Conservation (phyloP, 192 early-diverging fungal species). For the Entrophospora sp. region DNA sequence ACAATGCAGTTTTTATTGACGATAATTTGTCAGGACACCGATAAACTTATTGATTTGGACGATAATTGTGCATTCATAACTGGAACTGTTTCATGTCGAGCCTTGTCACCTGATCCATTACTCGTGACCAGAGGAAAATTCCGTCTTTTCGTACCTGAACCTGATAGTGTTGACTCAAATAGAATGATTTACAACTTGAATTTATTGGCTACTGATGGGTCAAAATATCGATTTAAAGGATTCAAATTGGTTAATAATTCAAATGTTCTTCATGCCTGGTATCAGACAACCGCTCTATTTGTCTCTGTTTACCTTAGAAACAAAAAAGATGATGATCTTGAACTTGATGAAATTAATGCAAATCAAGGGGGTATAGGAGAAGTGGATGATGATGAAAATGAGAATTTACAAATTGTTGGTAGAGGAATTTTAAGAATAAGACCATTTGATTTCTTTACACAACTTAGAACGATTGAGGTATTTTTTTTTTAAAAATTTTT, state of each 20-base stretch:
- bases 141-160: slow-evolving; percentile 25
- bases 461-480: slow-evolving; percentile 26
- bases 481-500: neutral
- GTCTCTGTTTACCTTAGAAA: slow-evolving; percentile 27
- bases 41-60: slow-evolving; percentile 24
- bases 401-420: slow-evolving; percentile 25
- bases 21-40: slow-evolving; percentile 23
- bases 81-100: slow-evolving; percentile 37
- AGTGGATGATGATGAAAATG: neutral
- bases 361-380: neutral
- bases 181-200: slow-evolving; percentile 31
- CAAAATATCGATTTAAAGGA: slow-evolving; percentile 32
- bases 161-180: slow-evolving; percentile 25
- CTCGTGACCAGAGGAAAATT: slow-evolving; percentile 32
- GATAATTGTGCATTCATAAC: slow-evolving; percentile 27
- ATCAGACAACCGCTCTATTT: slow-evolving; percentile 27
- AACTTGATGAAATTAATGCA: slow-evolving; percentile 13
- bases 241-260: slow-evolving; percentile 28
- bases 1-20: slow-evolving; percentile 30
- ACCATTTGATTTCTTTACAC: slow-evolving; percentile 23
- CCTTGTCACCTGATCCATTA: slow-evolving; percentile 37
- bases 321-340: slow-evolving; percentile 20
- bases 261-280: slow-evolving; percentile 28
- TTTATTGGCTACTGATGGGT: slow-evolving; percentile 25
- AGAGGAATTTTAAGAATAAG: slow-evolving; percentile 28